These are phyloP conservation scores for Scutellaria barbata DNA, from an alignment of 257 asterid genomes.

Conservation along the genomic window DNA sequence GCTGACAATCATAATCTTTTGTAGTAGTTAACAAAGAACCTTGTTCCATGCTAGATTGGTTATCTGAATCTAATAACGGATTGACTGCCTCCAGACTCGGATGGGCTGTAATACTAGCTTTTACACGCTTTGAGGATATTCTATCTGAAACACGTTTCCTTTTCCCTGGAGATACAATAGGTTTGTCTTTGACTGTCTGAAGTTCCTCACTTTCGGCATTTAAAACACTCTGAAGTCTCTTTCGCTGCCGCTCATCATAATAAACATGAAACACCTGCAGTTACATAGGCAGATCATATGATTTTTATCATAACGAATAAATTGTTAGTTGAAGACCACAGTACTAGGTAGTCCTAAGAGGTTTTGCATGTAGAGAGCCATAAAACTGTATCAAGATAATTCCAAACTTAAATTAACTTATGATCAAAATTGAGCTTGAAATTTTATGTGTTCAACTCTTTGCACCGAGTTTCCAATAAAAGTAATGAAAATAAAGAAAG, in stretches of 20 bases:
- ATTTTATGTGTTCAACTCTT: conserved; percentile 18
- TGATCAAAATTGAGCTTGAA: conserved; percentile 26
- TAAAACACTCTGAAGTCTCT: conserved; percentile 52
- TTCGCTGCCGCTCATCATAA: conserved; percentile 65
- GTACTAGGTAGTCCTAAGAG: conserved; percentile 8
- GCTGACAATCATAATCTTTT: conserved; percentile 41
- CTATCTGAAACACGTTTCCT: conserved; percentile 52
- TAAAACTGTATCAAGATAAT: background rate
- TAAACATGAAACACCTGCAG: conserved; percentile 85
- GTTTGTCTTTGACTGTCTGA: conserved; percentile 43
- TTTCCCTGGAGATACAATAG: conserved; percentile 49
- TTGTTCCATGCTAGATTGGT: conserved; percentile 46
- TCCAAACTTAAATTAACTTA: background rate
- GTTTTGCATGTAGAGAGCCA: conserved; percentile 10
- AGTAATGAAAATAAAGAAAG: too few relatives aligned
- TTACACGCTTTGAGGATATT: conserved; percentile 47
- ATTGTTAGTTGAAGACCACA: conserved; percentile 23
- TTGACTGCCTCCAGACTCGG: conserved; percentile 45
- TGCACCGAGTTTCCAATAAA: conserved; percentile 12
- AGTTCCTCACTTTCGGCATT: conserved; percentile 44
- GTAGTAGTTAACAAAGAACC: conserved; percentile 39
- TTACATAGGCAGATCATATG: conserved; percentile 23
- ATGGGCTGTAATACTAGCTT: conserved; percentile 39
- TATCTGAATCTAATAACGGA: conserved; percentile 41
- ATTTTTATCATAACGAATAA: conserved; percentile 29